A percentile compares a stretch with the other conserved stretches of the same genome.
These are phyloP conservation scores for Penicillium janthinellum DNA, from an alignment of 2,329 filamentous ascomycete genomes.

Conservation along the genomic window DNA sequence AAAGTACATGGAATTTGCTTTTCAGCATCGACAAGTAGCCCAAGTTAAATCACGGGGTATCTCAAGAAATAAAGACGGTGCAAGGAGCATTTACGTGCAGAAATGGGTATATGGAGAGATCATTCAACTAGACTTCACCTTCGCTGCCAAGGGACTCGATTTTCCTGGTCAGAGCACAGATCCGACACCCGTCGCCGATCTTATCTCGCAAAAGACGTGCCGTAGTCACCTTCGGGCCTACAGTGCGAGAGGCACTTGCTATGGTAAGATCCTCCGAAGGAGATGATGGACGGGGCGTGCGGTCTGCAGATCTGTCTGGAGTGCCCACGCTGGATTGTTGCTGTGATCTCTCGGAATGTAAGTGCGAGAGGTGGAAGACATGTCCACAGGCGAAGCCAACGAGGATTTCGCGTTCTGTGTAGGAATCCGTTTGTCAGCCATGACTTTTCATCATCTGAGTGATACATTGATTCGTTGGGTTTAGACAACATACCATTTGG, in stretches of 20 bases:
- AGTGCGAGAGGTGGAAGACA: slow-evolving; percentile 65
- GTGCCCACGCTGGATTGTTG: slow-evolving; percentile 25
- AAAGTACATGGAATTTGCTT: background rate
- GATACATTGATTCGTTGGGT: background rate
- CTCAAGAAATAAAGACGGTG: slow-evolving; percentile 16
- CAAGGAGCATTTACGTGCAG: slow-evolving; percentile 6
- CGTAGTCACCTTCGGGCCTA: slow-evolving; percentile 85
- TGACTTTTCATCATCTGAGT: too few species aligned
- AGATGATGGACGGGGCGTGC: slow-evolving; percentile 26
- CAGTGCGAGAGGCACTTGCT: slow-evolving; percentile 53
- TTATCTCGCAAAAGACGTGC: slow-evolving; percentile 75
- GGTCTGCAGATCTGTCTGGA: slow-evolving; percentile 22
- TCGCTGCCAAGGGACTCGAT: slow-evolving; percentile 36
- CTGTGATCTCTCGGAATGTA: slow-evolving; percentile 46
- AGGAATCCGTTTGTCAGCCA: background rate
- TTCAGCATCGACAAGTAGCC: slow-evolving; percentile 1
- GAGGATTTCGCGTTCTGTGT: slow-evolving; percentile 56
- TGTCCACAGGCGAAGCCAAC: slow-evolving; percentile 70
- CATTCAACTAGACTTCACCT: slow-evolving; percentile 14
- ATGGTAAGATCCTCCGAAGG: slow-evolving; percentile 31
- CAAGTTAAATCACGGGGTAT: slow-evolving; percentile 19
- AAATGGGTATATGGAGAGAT: background rate
- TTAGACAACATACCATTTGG: slow-evolving; percentile 35
- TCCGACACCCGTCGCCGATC: slow-evolving; percentile 52
- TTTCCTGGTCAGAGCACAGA: slow-evolving; percentile 41